Conservation (phyloP, 2,329 filamentous ascomycete species). For the Neofusicoccum ribis region DNA sequence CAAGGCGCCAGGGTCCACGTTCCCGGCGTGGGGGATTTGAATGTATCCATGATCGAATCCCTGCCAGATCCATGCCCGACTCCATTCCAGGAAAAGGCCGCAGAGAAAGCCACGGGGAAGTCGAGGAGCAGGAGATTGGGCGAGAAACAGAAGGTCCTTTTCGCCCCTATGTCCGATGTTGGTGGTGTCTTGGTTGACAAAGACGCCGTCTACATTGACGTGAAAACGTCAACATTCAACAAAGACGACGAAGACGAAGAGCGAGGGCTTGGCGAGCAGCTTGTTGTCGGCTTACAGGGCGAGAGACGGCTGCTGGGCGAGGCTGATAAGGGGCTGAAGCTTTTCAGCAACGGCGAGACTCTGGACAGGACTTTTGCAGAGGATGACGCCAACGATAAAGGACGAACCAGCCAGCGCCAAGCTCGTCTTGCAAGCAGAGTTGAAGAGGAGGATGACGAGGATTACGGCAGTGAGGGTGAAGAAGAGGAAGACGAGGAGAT, state of each 20-base stretch:
- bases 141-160: constrained; percentile 94
- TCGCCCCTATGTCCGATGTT: constrained; percentile 97
- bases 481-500: constrained; percentile 55
- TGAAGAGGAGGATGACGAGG: constrained; percentile 51
- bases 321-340: constrained; percentile 75
- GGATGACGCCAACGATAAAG: constrained; percentile 58
- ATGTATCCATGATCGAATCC: constrained; percentile 78
- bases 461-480: constrained; percentile 48
- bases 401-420: constrained; percentile 55
- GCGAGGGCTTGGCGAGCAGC: constrained; percentile 89
- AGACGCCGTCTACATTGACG: constrained; percentile 88
- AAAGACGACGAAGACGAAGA: constrained; percentile 62
- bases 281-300: constrained; percentile 85
- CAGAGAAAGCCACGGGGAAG: constrained; percentile 83
- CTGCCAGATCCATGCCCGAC: constrained; percentile 95
- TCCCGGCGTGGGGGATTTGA: constrained; percentile 87
- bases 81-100: constrained; percentile 81
- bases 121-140: constrained; percentile 77
- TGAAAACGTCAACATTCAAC: constrained; percentile 72
- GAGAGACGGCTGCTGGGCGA: constrained; percentile 81
- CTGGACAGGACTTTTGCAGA: constrained; percentile 58
- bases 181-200: constrained; percentile 95
- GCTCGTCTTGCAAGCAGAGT: constrained; percentile 50
- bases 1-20: constrained; percentile 86
- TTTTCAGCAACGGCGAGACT: constrained; percentile 77